Conservation (phyloP, 768 basidiomycete genomes). For the Trichaptum fuscoviolaceum region DNA sequence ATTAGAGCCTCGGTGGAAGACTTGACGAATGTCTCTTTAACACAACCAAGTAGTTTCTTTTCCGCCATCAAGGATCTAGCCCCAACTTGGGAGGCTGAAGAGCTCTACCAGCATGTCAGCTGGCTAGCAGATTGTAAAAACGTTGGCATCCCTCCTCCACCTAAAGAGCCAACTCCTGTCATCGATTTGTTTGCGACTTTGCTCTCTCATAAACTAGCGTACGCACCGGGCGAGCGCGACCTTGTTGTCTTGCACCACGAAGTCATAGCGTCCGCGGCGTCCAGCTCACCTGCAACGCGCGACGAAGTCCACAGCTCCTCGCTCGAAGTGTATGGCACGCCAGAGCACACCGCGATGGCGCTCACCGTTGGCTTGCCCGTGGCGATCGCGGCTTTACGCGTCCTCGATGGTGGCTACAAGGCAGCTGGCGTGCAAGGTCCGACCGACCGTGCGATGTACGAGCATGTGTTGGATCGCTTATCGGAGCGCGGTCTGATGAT, state of each 20-base stretch:
- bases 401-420: conserved; percentile 52
- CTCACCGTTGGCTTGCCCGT: conserved; percentile 84
- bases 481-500: conserved; percentile 25
- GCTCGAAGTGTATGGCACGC: conserved; percentile 56
- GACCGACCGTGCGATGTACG: conserved; percentile 52
- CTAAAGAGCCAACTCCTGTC: conserved; percentile 38
- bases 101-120: conserved; percentile 36
- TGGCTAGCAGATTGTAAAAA: conserved; percentile 40
- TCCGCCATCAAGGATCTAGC: conserved; percentile 27
- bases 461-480: conserved; percentile 45
- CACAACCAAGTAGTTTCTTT: conserved; percentile 11
- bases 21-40: not conserved
- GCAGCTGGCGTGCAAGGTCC: conserved; percentile 69
- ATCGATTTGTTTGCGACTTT: conserved; percentile 73
- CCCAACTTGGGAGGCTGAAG: conserved; percentile 16
- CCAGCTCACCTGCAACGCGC: conserved; percentile 11
- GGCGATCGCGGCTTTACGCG: conserved; percentile 69
- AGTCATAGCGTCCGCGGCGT: conserved; percentile 44
- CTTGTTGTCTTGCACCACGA: conserved; percentile 86
- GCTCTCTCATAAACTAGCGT: conserved; percentile 66
- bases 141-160: conserved; percentile 23
- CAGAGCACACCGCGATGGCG: conserved; percentile 77
- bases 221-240: conserved; percentile 69
- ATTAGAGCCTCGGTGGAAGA: not conserved
- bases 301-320: conserved; percentile 63